phyloP scores from a whole-genome alignment of 768 basidiomycete genomes.

The Asterophora lycoperdoides region DNA sequence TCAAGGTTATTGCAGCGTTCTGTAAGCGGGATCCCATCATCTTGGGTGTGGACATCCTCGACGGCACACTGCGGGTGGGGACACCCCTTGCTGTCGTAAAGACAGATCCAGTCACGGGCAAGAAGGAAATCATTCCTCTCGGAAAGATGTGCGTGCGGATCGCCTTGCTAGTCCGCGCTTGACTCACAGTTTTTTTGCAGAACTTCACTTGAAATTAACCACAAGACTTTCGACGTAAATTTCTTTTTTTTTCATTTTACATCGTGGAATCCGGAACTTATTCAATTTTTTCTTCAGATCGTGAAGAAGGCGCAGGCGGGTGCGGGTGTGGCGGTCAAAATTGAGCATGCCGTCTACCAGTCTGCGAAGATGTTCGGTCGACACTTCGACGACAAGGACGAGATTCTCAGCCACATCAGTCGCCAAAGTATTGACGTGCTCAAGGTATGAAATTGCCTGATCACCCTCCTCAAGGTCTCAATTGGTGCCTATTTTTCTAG shows the following conservation, averaged over 20 bases:
- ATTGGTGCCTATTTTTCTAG: constrained; percentile 34
- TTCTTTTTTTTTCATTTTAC: not conserved
- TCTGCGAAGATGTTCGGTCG: constrained; percentile 93
- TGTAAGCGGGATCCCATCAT: constrained; percentile 98
- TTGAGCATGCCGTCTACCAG: constrained; percentile 95
- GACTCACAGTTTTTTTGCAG: constrained; percentile 35
- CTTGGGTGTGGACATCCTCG: constrained; percentile 92
- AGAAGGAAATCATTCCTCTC: constrained; percentile 86
- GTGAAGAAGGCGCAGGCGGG: constrained; percentile 95
- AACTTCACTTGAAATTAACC: constrained; percentile 96
- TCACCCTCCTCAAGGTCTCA: not conserved
- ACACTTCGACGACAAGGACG: constrained; percentile 96
- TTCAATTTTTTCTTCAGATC: constrained; percentile 47
- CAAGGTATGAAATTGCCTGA: constrained; percentile 52
- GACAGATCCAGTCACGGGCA: constrained; percentile 79
- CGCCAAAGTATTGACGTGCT: constrained; percentile 93
- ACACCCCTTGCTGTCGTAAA: constrained; percentile 96
- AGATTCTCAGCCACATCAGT: constrained; percentile 85
- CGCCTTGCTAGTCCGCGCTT: not conserved
- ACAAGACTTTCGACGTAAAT: constrained; percentile 78
- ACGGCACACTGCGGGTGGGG: constrained; percentile 85
- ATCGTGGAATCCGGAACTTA: not conserved
- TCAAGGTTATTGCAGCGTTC: constrained; percentile 92
- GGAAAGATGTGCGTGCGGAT: constrained; percentile 79
- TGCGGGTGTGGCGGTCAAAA: constrained; percentile 96